A percentile compares a stretch with the other conserved stretches of the same genome.
Evolutionary conservation across 345 rosid genomes (phyloP).

Genomic region (Passiflora organensis): DNA sequence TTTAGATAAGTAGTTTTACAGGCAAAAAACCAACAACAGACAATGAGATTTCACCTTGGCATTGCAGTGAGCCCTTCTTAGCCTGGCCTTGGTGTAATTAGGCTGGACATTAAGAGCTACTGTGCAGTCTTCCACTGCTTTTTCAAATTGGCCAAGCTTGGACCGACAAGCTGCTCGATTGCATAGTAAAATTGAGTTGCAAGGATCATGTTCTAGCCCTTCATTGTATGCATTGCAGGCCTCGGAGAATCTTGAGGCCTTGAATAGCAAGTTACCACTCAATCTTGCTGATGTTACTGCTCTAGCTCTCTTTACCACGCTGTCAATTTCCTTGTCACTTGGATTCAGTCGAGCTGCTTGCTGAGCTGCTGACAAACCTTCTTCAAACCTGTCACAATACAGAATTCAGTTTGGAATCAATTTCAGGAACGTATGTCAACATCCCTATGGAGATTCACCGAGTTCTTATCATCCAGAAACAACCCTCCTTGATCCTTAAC

Average conservation of each 20-base stretch:
- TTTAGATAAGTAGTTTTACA: too few species aligned
- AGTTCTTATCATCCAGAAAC: too few species aligned
- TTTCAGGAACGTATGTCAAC: too few species aligned
- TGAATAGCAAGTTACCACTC: conserved; percentile 71
- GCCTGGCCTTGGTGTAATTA: conserved; percentile 67
- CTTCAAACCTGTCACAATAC: conserved; percentile 60
- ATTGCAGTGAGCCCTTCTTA: conserved; percentile 72
- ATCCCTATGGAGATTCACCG: too few species aligned
- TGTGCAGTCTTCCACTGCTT: conserved; percentile 76
- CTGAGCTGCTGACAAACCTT: conserved; percentile 57
- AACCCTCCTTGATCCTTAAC: too few species aligned
- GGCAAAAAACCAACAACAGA: too few species aligned
- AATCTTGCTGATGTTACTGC: conserved; percentile 58
- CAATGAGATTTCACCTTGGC: conserved; percentile 47
- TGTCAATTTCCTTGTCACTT: conserved; percentile 47
- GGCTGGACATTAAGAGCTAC: conserved; percentile 61
- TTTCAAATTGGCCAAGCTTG: conserved; percentile 61
- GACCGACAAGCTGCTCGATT: conserved; percentile 86
- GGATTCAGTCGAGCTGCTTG: conserved; percentile 72
- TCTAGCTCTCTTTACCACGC: conserved; percentile 38
- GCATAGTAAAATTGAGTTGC: conserved; percentile 73
- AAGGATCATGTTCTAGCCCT: conserved; percentile 67
- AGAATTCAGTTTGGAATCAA: too few species aligned
- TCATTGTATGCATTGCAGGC: conserved; percentile 71
- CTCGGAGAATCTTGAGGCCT: conserved; percentile 47